Base-by-base conservation (phyloP, 805 yeast genomes). In the Candida hungchunana region DNA sequence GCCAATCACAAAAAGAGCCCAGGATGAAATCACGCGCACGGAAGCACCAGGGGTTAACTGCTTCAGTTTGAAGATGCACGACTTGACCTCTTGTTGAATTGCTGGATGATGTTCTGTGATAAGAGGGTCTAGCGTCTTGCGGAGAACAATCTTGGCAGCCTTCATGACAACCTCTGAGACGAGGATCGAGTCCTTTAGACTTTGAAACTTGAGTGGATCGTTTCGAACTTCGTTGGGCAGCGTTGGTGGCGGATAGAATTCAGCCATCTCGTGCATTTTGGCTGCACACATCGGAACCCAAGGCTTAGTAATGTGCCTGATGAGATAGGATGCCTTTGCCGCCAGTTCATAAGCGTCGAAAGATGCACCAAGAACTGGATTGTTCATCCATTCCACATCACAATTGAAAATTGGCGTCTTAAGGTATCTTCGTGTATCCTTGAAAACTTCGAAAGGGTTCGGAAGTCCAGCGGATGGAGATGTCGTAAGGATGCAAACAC, bases 391-490 rank as follows among this genome's bases (percentile, higher is more conserved):
- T n/a, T 48, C 47, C 12, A 59, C 60, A 11, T 55, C 58, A 40
- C 64, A 56, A 18, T 56, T 51, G 40, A 59, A 64, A 4, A 69
- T 37, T 11, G 69, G 71, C 2, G 51, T 42, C 21, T 59, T 57
- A 32, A 65, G 51, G 18, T 51, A 45, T 11, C 56, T 50, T 35
- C 57, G 55, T 32, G 57, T 56, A 3, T 59, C 57, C 24, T 45
- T 47, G 40, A 62, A 70, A 18, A 67, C 53, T 5, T 50, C 52
- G 44, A 62, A 69, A 4, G 77, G 77, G 18, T 66, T 59, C 1
- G 74, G 72, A 9, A 69, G 35, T 1, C 51, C 48, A 10, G 60
- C 58, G 6, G 50, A 39, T 14, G 46, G 50, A 3, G 60, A 50
- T 13, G 71, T 58, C 29, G 63, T 57, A 20, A 68, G 56, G 5